Evolutionary conservation across 2,329 filamentous ascomycete genomes (phyloP), one percentile per base, ranked within the genome.

Genomic region (Pseudocercospora fijiensis): DNA sequence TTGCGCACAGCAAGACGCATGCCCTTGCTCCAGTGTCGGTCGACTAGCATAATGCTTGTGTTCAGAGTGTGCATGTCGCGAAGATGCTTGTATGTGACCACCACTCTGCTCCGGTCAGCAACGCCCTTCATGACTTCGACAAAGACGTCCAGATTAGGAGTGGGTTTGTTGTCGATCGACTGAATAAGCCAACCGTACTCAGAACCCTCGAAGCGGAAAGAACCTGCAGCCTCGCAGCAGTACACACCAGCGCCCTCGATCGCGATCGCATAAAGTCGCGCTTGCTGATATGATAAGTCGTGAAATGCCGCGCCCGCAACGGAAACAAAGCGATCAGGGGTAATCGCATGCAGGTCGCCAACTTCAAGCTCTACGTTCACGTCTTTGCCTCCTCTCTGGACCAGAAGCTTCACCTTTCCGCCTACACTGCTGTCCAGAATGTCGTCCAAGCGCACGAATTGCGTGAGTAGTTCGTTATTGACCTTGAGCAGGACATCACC

Each of bases 221-320:
- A 96, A 2, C 95, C 95, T 1, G 91, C 90, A 4, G 94, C 91
- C 78, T 99, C 95, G 74, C 93, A 98, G 64, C 98, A 90, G 75
- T 91, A 99, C 18, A 99, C 92, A 33, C 95, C 95, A 47, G 78
- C 74, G 58, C 78, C 75, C 76, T 92, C 89, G 71, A 92, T 90
- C 9, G 93, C 88, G 63, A 99, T 93, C 33, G 93, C 94, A 76
- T 97, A 98, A 4, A 97, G 85, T 9, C 95, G 88, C n/a, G 95
- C 92, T 78, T 98, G 93, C 75, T 99, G 95, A 77, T 99, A 99
- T 0, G 96, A 99, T 18, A 99, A 82, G 75, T 96, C 87, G 79
- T 99, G 96, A 82, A 99, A 98, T 64, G 92, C 94, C 24, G 89
- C 95, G 20, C 95, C 96, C 47, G 93, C 91, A 49, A 98, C 94